Base-by-base conservation (phyloP, 352 stramenopile species). In the Globisporangium apiculatum region DNA sequence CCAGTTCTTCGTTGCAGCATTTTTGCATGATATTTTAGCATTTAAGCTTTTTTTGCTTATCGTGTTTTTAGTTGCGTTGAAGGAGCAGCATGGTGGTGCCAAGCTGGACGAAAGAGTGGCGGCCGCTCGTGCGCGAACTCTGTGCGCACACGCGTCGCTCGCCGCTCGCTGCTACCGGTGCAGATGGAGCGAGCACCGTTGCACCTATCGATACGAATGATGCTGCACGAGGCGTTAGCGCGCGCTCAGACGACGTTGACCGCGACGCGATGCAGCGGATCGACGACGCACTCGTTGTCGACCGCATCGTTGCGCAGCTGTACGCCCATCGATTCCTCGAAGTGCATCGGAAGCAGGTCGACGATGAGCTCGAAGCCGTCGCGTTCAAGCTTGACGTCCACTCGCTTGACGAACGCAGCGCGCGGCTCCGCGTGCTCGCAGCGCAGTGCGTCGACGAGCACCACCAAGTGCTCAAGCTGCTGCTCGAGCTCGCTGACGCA, bases 101-200 rank as follows among this genome's bases (percentile, higher is more conserved):
- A 1, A 67, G 66, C 48, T 89, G 79, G 79, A 84, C 79, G 5
- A 58, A 58, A 48, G 73, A 87, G 62, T 89, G 76, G 79, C 75
- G 75, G 42, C 76, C 79, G 56, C 76, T 85, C 24, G 67, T 58
- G 37, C 66, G 59, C 57, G 64, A 87, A 52, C 68, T 89, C 36
- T 86, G 67, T 38, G 66, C 47, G 36, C 67, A 61, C 11, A 53
- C 76, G 18, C 45, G 15, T 0, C 12, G n/a, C 15, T 10, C 17
- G 1, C 18, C 14, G 15, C 47, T 15, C 18, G 17, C 55, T 0
- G 7, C 47, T 55, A 24, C 35, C 14, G 6, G 18, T 37, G 15
- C 5, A 11, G 11, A 42, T 35, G 14, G 41, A 6, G 5, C 38
- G 48, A 4, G 1, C 35, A 11, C 7, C 4, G 15, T 2, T 9